Percentiles rank a stretch among this genome's conserved stretches.
These are phyloP conservation scores for Aspergillus brasiliensis DNA, from an alignment of 2,329 filamentous ascomycete genomes.

Conservation along the genomic window DNA sequence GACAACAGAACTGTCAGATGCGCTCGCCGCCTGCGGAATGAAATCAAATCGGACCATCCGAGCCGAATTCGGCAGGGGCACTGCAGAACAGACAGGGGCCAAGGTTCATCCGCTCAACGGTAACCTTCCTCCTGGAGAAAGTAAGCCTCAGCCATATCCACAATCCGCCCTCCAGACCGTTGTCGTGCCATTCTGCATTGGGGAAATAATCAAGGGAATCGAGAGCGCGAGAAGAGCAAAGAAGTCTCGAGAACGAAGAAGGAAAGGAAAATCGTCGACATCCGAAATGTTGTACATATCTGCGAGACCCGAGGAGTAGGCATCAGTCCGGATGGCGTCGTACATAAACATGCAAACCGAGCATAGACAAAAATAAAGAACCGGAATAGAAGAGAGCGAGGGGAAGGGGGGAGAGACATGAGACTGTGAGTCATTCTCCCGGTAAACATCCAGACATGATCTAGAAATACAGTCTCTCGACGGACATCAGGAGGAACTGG, in stretches of 20 bases:
- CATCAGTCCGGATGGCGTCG: conserved; percentile 25
- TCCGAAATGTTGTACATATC: conserved; percentile 26
- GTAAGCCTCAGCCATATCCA: background rate
- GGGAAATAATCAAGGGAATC: background rate
- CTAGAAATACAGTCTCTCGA: conserved; percentile 1
- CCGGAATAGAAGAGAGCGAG: conserved; percentile 10
- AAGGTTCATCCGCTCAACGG: background rate
- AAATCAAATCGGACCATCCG: background rate
- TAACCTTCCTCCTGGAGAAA: background rate
- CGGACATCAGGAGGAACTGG: background rate
- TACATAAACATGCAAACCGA: conserved; percentile 15
- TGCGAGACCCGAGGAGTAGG: conserved; percentile 22
- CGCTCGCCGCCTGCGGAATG: background rate
- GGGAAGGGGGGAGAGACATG: conserved; percentile 4
- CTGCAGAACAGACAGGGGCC: background rate
- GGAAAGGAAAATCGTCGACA: conserved; percentile 18
- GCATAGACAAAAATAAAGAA: background rate
- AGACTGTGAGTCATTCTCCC: background rate
- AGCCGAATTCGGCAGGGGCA: background rate
- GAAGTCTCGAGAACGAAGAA: too few relatives aligned
- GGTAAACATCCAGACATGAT: background rate
- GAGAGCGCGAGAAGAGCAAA: background rate
- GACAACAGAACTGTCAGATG: background rate
- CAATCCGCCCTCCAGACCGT: background rate
- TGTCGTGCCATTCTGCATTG: background rate